Percentiles rank a stretch among this genome's conserved stretches.
These are phyloP conservation scores for Candida nitratophila DNA, from an alignment of 805 yeast genomes.

Conservation along the genomic window DNA sequence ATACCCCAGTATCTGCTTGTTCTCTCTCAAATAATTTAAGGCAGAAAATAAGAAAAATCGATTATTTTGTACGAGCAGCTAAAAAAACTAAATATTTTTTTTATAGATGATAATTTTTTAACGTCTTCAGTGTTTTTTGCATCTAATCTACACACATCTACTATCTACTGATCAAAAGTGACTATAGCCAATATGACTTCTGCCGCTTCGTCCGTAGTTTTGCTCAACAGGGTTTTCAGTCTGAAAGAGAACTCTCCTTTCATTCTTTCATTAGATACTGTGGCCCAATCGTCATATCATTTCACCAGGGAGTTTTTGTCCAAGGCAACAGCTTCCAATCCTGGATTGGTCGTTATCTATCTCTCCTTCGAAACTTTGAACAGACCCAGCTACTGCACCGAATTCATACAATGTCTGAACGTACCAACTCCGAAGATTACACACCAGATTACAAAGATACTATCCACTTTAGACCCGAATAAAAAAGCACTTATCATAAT, in stretches of 20 bases:
- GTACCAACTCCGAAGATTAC: slow-evolving; percentile 6
- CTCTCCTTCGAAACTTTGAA: slow-evolving; percentile 64
- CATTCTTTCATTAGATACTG: slow-evolving; percentile 58
- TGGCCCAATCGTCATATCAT: slow-evolving; percentile 57
- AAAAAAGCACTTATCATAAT: slow-evolving; percentile 39
- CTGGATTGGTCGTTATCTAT: slow-evolving; percentile 32
- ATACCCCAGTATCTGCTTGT: too few species aligned
- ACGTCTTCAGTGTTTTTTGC: too few species aligned
- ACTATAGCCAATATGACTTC: too few species aligned
- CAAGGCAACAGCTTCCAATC: slow-evolving; percentile 25
- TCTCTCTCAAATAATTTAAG: too few species aligned
- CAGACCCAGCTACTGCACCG: slow-evolving; percentile 41
- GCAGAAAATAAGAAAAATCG: too few species aligned
- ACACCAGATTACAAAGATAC: not conserved
- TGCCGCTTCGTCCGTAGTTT: slow-evolving; percentile 34
- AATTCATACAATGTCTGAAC: slow-evolving; percentile 39
- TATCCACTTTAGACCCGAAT: slow-evolving; percentile 4
- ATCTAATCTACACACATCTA: too few species aligned
- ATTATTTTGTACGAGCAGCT: too few species aligned
- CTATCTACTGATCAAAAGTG: too few species aligned
- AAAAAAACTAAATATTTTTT: too few species aligned
- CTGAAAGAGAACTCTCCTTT: slow-evolving; percentile 74
- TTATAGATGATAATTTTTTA: too few species aligned
- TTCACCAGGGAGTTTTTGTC: slow-evolving; percentile 53
- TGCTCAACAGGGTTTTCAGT: slow-evolving; percentile 59